Evolutionary conservation across 2,329 filamentous ascomycete genomes (phyloP).

Genomic region (Fusarium sulawesiense): DNA sequence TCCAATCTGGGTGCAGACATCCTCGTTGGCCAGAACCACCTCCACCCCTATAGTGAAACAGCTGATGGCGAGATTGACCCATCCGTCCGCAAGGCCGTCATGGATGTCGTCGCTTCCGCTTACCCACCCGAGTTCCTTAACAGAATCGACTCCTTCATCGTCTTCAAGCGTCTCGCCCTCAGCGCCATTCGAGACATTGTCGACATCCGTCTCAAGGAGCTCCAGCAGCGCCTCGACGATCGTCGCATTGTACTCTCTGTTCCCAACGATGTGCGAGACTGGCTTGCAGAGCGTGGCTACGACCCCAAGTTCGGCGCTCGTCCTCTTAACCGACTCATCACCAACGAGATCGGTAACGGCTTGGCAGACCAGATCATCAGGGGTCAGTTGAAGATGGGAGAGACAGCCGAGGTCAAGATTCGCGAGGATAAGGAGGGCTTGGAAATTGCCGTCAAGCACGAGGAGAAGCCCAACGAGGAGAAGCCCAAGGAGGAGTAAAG

Average conservation of each 20-base stretch:
- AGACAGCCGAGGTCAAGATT: slow-evolving; percentile 77
- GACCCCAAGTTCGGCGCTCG: slow-evolving; percentile 91
- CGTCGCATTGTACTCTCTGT: slow-evolving; percentile 83
- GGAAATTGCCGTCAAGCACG: slow-evolving; percentile 55
- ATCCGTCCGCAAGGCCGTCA: slow-evolving; percentile 80
- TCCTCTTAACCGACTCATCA: slow-evolving; percentile 89
- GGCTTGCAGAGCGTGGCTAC: slow-evolving; percentile 91
- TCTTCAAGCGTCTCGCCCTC: slow-evolving; percentile 88
- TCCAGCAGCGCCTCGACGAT: slow-evolving; percentile 86
- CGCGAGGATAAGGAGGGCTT: slow-evolving; percentile 70
- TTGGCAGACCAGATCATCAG: slow-evolving; percentile 93
- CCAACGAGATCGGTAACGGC: slow-evolving; percentile 87
- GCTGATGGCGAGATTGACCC: slow-evolving; percentile 76
- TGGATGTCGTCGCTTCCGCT: slow-evolving; percentile 81
- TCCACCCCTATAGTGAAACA: slow-evolving; percentile 72
- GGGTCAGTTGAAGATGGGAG: slow-evolving; percentile 80
- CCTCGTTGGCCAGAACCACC: slow-evolving; percentile 78
- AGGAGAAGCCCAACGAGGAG: slow-evolving; percentile 11
- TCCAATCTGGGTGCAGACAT: slow-evolving; percentile 95
- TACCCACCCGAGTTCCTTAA: slow-evolving; percentile 97
- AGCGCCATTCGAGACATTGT: slow-evolving; percentile 89
- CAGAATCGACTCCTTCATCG: slow-evolving; percentile 94
- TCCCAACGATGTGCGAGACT: slow-evolving; percentile 77
- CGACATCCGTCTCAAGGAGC: slow-evolving; percentile 87
- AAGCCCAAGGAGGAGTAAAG: slow-evolving; percentile 35